A percentile compares a stretch with the other conserved stretches of the same genome.
These are phyloP conservation scores for Staphylotrichum tortipilum DNA, from an alignment of 495 filamentous ascomycete genomes.

Conservation along the genomic window DNA sequence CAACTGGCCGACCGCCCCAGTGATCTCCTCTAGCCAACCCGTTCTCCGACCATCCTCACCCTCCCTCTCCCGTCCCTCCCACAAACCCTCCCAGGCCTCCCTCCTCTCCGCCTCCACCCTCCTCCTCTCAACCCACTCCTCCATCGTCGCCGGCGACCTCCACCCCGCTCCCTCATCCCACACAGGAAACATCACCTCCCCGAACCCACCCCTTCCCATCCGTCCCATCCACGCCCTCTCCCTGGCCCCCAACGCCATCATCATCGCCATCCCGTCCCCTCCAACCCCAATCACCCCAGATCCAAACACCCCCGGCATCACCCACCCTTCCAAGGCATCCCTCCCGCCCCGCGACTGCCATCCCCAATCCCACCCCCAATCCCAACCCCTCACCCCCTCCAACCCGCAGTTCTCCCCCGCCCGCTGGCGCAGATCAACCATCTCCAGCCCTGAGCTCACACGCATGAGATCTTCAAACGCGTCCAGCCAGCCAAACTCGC, in stretches of 20 bases:
- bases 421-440: slow-evolving; percentile 3
- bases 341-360: neutral
- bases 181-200: slow-evolving; percentile 12
- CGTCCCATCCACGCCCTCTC: slow-evolving; percentile 7
- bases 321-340: too few species aligned
- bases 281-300: neutral
- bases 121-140: slow-evolving; percentile 14
- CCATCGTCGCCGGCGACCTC: slow-evolving; percentile 13
- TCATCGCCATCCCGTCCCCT: neutral
- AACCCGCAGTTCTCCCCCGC: neutral
- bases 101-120: neutral
- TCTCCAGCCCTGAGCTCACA: slow-evolving; percentile 18
- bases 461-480: slow-evolving; percentile 37
- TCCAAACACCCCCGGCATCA: too few species aligned
- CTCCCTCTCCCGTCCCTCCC: neutral
- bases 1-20: neutral
- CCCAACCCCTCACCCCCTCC: neutral
- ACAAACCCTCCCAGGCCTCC: neutral
- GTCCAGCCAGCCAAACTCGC: slow-evolving; percentile 30
- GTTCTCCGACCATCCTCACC: neutral
- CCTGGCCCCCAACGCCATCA: too few species aligned
- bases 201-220: slow-evolving; percentile 1
- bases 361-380: too few species aligned
- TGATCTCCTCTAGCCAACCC: slow-evolving; percentile 4
- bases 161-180: neutral